A percentile compares a stretch with the other conserved stretches of the same genome.
phyloP scores from a whole-genome alignment of 139 green algal species.

The Edaphochlamys debaryana region DNA sequence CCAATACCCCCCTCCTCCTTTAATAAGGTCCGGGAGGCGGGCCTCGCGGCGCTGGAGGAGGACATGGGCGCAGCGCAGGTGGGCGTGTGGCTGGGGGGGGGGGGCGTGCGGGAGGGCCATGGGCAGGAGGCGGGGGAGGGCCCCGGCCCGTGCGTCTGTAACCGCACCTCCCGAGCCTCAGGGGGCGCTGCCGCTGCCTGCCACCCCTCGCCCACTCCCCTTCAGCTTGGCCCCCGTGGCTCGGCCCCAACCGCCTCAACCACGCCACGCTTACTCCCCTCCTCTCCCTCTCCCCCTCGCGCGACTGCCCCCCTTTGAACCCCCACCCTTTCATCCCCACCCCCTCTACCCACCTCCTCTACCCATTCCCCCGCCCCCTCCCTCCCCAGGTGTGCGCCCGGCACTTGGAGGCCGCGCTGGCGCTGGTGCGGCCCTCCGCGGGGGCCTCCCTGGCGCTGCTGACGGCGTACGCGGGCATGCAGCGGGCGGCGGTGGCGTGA shows the following conservation, averaged over 20 bases:
- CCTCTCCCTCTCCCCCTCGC: not conserved
- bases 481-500: not conserved
- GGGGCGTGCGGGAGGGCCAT: not conserved
- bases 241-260: not conserved
- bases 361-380: not conserved
- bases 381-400: conserved; percentile 25
- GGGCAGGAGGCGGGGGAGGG: no score
- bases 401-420: conserved; percentile 60
- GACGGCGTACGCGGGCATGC: conserved; percentile 40
- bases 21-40: conserved; percentile 76
- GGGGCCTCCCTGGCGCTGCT: conserved; percentile 50
- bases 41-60: conserved; percentile 71
- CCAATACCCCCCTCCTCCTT: no score
- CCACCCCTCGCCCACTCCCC: no score
- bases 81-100: not conserved
- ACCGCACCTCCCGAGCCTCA: no score
- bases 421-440: conserved; percentile 58
- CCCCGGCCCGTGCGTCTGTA: not conserved
- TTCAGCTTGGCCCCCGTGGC: not conserved
- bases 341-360: no score
- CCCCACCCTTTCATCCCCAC: no score
- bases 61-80: conserved; percentile 65
- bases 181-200: no score
- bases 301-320: not conserved
- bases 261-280: not conserved